Conservation (phyloP, 2,329 filamentous ascomycete species). For the Penicillium verrucosum region DNA sequence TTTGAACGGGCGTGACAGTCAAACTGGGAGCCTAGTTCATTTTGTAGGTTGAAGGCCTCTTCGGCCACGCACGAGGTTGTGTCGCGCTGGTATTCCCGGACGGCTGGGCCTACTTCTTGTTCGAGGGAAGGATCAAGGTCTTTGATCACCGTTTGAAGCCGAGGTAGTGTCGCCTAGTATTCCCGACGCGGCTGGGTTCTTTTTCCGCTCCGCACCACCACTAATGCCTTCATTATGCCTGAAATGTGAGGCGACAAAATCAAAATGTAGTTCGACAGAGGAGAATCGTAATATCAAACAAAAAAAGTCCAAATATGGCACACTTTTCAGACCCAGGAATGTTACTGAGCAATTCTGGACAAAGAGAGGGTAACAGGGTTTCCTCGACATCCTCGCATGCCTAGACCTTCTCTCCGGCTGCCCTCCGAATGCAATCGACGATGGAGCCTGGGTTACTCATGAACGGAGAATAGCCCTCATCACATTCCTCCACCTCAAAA, state of each 20-base stretch:
- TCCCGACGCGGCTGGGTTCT: not conserved
- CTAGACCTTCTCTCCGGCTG: constrained; percentile 21
- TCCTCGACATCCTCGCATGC: not conserved
- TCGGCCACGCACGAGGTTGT: constrained; percentile 13
- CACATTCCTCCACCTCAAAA: constrained; percentile 27
- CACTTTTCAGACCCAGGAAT: accelerated
- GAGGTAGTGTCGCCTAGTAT: not conserved
- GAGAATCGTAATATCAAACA: not conserved
- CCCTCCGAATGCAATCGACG: constrained; percentile 24
- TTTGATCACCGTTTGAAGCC: not conserved
- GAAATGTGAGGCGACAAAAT: not conserved
- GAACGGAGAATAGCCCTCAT: constrained; percentile 31
- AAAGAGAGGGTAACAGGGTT: not conserved
- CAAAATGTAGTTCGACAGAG: not conserved
- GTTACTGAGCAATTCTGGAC: not conserved
- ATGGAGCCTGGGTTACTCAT: constrained; percentile 29
- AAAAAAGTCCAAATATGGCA: not conserved
- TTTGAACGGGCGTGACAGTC: constrained; percentile 14
- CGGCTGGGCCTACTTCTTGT: not conserved
- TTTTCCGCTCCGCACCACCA: not conserved
- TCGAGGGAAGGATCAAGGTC: not conserved
- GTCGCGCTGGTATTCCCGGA: constrained; percentile 5
- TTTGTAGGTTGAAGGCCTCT: constrained; percentile 20
- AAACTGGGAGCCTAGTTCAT: constrained; percentile 20
- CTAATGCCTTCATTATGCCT: not conserved